These are phyloP conservation scores for Solanum ossicruentum DNA, from an alignment of 257 asterid genomes.

Conservation along the genomic window DNA sequence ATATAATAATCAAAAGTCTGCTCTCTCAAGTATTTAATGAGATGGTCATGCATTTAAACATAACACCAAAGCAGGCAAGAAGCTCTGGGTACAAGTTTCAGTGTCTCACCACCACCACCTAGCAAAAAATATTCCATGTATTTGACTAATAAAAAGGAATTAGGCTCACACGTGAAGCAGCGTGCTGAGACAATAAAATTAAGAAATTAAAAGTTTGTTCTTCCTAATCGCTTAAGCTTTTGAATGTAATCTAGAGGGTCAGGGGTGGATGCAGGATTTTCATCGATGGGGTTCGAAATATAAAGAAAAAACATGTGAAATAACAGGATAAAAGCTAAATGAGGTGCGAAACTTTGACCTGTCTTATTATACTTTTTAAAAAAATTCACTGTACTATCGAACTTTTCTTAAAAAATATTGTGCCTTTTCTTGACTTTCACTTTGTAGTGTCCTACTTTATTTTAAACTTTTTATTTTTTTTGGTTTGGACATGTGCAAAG, in stretches of 20 bases:
- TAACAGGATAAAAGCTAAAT: too few relatives aligned
- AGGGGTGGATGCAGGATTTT: too few relatives aligned
- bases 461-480: too few relatives aligned
- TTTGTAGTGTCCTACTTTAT: too few relatives aligned
- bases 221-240: not conserved
- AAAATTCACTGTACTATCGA: too few relatives aligned
- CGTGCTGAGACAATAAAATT: not conserved
- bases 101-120: not conserved
- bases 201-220: not conserved
- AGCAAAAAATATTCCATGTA: not conserved
- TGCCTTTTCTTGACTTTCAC: too few relatives aligned
- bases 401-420: too few relatives aligned
- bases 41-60: not conserved
- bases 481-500: too few relatives aligned
- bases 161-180: not conserved
- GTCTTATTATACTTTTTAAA: too few relatives aligned
- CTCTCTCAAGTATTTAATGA: not conserved
- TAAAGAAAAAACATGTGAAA: too few relatives aligned
- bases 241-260: not conserved
- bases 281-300: too few relatives aligned
- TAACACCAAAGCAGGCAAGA: not conserved
- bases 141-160: not conserved
- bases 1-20: not conserved
- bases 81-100: not conserved
- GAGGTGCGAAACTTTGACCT: too few relatives aligned